Evolutionary conservation across 2,329 filamentous ascomycete species (phyloP), one percentile per base, ranked within the genome.

Genomic region (Daldinia eschscholtzii): DNA sequence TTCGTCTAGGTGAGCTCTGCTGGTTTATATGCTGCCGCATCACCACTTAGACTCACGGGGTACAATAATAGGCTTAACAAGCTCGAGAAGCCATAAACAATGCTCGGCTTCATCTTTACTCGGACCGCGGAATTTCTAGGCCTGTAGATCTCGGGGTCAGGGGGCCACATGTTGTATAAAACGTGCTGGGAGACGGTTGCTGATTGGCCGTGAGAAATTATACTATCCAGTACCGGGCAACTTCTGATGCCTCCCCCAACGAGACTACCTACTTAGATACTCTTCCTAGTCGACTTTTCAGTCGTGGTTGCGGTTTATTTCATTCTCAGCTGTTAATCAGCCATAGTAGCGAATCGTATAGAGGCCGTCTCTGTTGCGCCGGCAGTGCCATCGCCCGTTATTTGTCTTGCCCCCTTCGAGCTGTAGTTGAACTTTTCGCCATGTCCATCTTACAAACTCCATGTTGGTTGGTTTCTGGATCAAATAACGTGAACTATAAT

Each of bases 51-150:
- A 50, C 26, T 50, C 46, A 50, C 46, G 26, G n/a, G 23, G 46
- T 13, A 26, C 26, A 50, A 30, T 26, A 50, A 50, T 33, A 50
- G 46, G 46, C 26, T 50, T 50, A 50, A 30, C 23, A 30, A n/a
- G 23, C 13, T 30, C 26, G 46, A 50, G 15, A 18, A 33, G 15
- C 13, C 15, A n/a, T n/a, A 30, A 30, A 18, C 6, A 10, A 2
- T 33, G 9, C 26, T 52, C 28, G 18, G 18, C 6, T 18, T 7
- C 41, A 42, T 20, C 41, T 3, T 9, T 52, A 5, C 26, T 3
- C 26, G 15, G 15, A n/a, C 28, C 7, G 26, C 18, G 2, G 26
- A 52, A 50, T 33, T 52, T 18, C 46, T 52, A 52, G 15, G 7
- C 46, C 46, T 9, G 26, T 26, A 52, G 28, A 52, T 52, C 13